Conservation (phyloP, 768 basidiomycete genomes). For the Amanita phalloides region DNA sequence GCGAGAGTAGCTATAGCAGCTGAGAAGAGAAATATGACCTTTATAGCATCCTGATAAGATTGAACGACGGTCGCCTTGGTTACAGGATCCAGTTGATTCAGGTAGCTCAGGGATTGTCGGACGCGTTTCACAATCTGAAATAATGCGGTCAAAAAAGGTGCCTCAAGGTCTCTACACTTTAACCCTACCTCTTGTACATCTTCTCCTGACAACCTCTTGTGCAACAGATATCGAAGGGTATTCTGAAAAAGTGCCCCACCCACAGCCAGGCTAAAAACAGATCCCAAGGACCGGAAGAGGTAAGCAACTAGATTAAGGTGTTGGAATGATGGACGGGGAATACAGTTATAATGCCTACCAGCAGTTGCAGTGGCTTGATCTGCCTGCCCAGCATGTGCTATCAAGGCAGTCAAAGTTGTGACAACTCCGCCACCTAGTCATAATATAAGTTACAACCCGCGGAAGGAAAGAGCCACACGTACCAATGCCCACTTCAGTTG, state of each 20-base stretch:
- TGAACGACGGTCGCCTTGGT: slow-evolving; percentile 24
- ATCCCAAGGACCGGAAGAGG: slow-evolving; percentile 55
- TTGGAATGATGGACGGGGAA: background rate
- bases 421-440: slow-evolving; percentile 37
- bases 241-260: slow-evolving; percentile 48
- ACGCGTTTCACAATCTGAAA: slow-evolving; percentile 36
- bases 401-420: slow-evolving; percentile 46
- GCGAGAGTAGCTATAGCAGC: slow-evolving; percentile 28
- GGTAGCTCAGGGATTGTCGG: slow-evolving; percentile 36
- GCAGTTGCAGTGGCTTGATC: slow-evolving; percentile 62
- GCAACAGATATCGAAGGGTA: slow-evolving; percentile 33
- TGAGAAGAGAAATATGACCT: slow-evolving; percentile 37
- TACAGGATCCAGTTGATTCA: slow-evolving; percentile 29
- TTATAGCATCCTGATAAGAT: slow-evolving; percentile 35
- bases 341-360: slow-evolving; percentile 21
- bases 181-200: slow-evolving; percentile 43
- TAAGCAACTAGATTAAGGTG: slow-evolving; percentile 35
- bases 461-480: slow-evolving; percentile 19
- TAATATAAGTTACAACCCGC: background rate
- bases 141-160: background rate
- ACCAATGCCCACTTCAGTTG: slow-evolving; percentile 21
- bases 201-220: slow-evolving; percentile 26
- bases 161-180: background rate
- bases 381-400: slow-evolving; percentile 48
- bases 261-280: slow-evolving; percentile 44